Evolutionary conservation across 2,329 filamentous ascomycete genomes (phyloP).

Genomic region (Biscogniauxia sp.): DNA sequence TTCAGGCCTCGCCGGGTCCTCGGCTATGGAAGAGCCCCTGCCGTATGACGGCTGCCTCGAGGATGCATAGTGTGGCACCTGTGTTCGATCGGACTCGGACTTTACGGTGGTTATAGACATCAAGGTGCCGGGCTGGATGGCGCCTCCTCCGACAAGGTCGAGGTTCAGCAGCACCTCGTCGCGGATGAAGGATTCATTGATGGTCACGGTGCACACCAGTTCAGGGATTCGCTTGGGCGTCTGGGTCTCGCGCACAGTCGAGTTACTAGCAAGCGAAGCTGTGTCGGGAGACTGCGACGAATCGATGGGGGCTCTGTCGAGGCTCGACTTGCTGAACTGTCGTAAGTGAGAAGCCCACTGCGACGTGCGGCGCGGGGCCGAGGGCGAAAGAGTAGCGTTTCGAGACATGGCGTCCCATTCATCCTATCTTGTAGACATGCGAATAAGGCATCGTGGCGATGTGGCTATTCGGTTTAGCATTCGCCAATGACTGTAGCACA

Average conservation of each 20-base stretch:
- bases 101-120: constrained; percentile 69
- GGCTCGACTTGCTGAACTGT: constrained; percentile 48
- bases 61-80: constrained; percentile 27
- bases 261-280: constrained; percentile 44
- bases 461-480: background rate
- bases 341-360: constrained; percentile 54
- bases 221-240: constrained; percentile 34
- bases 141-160: constrained; percentile 62
- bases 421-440: constrained; percentile 21
- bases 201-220: constrained; percentile 51
- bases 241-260: constrained; percentile 41
- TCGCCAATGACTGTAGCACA: background rate
- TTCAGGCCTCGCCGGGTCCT: constrained; percentile 25
- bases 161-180: constrained; percentile 81
- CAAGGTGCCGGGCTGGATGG: constrained; percentile 64
- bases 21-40: constrained; percentile 22
- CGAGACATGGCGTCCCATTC: constrained; percentile 30
- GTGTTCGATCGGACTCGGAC: constrained; percentile 44
- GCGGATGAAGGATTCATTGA: constrained; percentile 72
- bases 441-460: constrained; percentile 8
- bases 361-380: constrained; percentile 43
- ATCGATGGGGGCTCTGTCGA: constrained; percentile 42
- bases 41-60: constrained; percentile 26
- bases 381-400: constrained; percentile 33
- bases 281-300: constrained; percentile 47